Base-by-base conservation (phyloP, 345 rosid genomes). In the Dovyalis caffra region DNA sequence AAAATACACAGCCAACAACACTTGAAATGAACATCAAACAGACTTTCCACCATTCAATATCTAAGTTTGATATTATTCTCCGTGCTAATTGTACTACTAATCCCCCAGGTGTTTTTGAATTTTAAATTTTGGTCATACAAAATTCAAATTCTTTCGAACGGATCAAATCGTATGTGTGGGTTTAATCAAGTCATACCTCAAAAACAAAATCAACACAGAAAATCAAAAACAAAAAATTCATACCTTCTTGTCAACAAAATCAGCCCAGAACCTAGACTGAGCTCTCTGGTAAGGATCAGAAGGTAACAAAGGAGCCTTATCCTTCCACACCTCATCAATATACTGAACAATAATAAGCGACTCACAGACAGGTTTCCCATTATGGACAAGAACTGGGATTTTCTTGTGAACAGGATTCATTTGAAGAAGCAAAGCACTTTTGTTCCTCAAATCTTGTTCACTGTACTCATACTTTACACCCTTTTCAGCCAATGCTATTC, bases 401-500 rank as follows among this genome's bases (percentile, higher is more conserved):
- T 25, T 25, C 32, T 23, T 60, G 32, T 60, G 31, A 60, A 60
- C 32, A 23, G 64, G 64, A 28, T 60, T 60, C 64, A 60, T 60
- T 28, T 60, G 32, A 23, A 60, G 64, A 26, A 60, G 64, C n/a
- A 60, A 26, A 60, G 28, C 29, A 28, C 64, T 11, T 28, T 60
- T 60, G 64, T 25, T 60, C 64, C 16, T 0, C 64, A 60, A 26
- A 60, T 28, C 64, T 28, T 60, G 15, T 14, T 60, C 64, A 3
- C 32, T 60, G 64, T 14, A 60, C 18, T 60, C 64, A 5, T 60
- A 60, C 64, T 25, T 60, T 15, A 23, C 64, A 8, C 64, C 64
- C 64, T 60, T 60, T 28, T 60, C 64, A 23, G 64, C 64, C 32
- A 60, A 26, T 21, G 64, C 64, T 60, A 60, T 23, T 60, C 64